phyloP scores from a whole-genome alignment of 352 stramenopile species.

The Plasmopara muralis region DNA sequence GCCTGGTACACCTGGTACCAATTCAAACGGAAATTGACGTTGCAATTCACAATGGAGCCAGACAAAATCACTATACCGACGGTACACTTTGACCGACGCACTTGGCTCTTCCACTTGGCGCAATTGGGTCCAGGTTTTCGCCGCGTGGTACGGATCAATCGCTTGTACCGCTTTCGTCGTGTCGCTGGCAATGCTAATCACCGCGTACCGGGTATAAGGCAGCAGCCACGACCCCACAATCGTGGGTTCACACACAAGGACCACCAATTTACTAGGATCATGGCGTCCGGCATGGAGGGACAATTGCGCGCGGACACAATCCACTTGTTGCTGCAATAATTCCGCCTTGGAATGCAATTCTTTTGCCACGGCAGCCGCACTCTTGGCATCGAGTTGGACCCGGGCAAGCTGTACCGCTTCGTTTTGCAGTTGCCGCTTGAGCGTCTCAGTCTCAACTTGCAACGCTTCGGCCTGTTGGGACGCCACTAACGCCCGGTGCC shows the following conservation, averaged over 20 bases:
- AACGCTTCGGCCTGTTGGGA: slow-evolving; percentile 66
- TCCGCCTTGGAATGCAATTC: slow-evolving; percentile 68
- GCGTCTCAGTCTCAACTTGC: slow-evolving; percentile 62
- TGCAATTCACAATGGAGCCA: slow-evolving; percentile 69
- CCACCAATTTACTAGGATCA: slow-evolving; percentile 72
- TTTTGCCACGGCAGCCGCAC: slow-evolving; percentile 50
- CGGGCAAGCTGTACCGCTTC: slow-evolving; percentile 65
- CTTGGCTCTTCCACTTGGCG: slow-evolving; percentile 63
- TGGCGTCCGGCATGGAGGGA: slow-evolving; percentile 69
- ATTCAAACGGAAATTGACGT: slow-evolving; percentile 61
- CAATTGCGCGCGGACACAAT: slow-evolving; percentile 66
- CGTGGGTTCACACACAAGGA: slow-evolving; percentile 72
- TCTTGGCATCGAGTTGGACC: slow-evolving; percentile 65
- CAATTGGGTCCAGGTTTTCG: slow-evolving; percentile 72
- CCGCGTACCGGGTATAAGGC: slow-evolving; percentile 77
- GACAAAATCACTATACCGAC: slow-evolving; percentile 82
- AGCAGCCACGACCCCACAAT: slow-evolving; percentile 78
- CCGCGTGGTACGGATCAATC: slow-evolving; percentile 62
- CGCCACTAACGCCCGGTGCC: slow-evolving; percentile 45
- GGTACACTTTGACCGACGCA: slow-evolving; percentile 78
- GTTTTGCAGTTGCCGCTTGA: slow-evolving; percentile 67
- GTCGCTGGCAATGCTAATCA: slow-evolving; percentile 73
- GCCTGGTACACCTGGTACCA: slow-evolving; percentile 64
- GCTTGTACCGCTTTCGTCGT: slow-evolving; percentile 24
- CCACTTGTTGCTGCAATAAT: slow-evolving; percentile 66